Base-by-base conservation (phyloP, 2,329 filamentous ascomycete genomes). In the Metarhizium rileyi region DNA sequence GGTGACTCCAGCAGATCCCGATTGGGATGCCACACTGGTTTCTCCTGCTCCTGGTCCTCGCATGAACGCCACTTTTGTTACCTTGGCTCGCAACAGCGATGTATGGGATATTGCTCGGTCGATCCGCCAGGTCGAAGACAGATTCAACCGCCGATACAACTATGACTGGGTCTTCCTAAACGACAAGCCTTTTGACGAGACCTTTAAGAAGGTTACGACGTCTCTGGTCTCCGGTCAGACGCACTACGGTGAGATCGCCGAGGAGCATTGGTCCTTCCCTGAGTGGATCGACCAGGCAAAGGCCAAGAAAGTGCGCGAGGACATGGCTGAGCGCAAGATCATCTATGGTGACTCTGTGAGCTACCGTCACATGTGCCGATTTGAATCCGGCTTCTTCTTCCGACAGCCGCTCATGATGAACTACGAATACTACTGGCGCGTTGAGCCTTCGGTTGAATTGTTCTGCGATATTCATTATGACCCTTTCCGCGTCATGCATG, bases 161-260 rank as follows among this genome's bases (percentile, higher is more conserved):
- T 98, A 98, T 71, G 91, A 97, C 66, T 98, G 94, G 94, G 91
- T 98, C 48, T 98, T 98, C 73, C 75, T 98, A 54, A 98, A 98
- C 70, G 93, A 98, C 66, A 82, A 90, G 66, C 87, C 90, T 1
- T 98, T 98, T 63, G 87, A 95, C 64, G 86, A 87, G 3, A 83
- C 82, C 9, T 98, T 98, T 77, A 97, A 90, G 70, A 91, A 89
- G 69, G 77, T 97, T 56, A 98, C 93, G 4, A 78, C 79, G 4
- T 84, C 89, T 1, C 78, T 98, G 35, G 86, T 94, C n/a, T 97
- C 91, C 12, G 93, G 93, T 50, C 95, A 81, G 59, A 90, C 93
- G 43, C 81, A 87, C 66, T 98, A 96, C 66, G 93, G 90, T 65
- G 75, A 85, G 66, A 97, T 98, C 54, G 83, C 87, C 40, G 76